A percentile compares a stretch with the other conserved stretches of the same genome.
These are phyloP conservation scores for Cupressus sempervirens DNA, from an alignment of 75 land plant genomes.

Conservation along the genomic window DNA sequence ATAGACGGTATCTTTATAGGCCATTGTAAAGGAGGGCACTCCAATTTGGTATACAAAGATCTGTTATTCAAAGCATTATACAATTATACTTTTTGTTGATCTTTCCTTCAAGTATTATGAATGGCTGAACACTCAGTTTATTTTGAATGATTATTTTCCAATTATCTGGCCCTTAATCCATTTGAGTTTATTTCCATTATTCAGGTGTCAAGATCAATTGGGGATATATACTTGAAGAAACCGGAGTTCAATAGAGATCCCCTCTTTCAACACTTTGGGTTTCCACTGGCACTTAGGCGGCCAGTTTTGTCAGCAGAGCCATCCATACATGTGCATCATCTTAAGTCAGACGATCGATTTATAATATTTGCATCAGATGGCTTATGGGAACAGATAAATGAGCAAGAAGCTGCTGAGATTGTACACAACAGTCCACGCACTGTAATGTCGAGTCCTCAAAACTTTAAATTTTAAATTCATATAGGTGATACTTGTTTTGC, in stretches of 20 bases:
- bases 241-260: constrained; percentile 37
- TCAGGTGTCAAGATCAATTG: constrained; percentile 59
- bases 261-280: constrained; percentile 24
- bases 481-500: background rate
- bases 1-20: too few species aligned
- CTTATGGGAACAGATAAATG: constrained; percentile 30
- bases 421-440: constrained; percentile 23
- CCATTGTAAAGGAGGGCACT: too few species aligned
- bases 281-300: constrained; percentile 21
- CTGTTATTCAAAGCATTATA: too few species aligned
- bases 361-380: constrained; percentile 46
- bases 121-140: background rate
- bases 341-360: constrained; percentile 36
- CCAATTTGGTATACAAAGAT: too few species aligned
- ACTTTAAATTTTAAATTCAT: background rate
- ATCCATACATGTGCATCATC: constrained; percentile 19
- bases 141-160: background rate
- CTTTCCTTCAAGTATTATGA: background rate
- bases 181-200: background rate
- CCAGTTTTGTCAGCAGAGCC: constrained; percentile 54
- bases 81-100: background rate
- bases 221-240: constrained; percentile 50
- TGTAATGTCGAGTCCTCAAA: constrained; percentile 6
- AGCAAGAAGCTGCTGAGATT: constrained; percentile 33
- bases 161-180: background rate